Conservation (phyloP, 1,284 basidiomycete genomes). For the Heterobasidion occidentale region DNA sequence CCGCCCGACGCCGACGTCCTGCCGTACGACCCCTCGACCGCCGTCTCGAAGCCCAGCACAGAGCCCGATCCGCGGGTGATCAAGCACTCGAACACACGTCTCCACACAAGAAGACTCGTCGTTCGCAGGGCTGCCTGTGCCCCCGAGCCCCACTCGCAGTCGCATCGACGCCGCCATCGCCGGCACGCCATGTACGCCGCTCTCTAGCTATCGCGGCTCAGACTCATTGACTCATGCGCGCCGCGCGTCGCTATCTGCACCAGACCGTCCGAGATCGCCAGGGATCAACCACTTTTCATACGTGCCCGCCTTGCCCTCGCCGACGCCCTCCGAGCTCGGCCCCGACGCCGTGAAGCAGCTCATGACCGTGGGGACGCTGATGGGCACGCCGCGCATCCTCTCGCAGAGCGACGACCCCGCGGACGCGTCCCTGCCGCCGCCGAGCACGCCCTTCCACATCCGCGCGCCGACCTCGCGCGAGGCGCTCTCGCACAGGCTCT, state of each 20-base stretch:
- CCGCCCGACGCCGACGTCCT: slow-evolving; percentile 80
- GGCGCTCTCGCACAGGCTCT: slow-evolving; percentile 69
- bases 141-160: slow-evolving; percentile 82
- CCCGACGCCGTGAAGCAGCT: slow-evolving; percentile 74
- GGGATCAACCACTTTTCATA: slow-evolving; percentile 56
- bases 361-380: slow-evolving; percentile 90
- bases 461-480: slow-evolving; percentile 68
- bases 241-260: slow-evolving; percentile 4
- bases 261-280: slow-evolving; percentile 55
- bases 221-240: not conserved
- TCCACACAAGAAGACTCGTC: slow-evolving; percentile 45
- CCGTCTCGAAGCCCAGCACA: slow-evolving; percentile 21
- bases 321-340: slow-evolving; percentile 73
- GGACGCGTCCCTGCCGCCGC: slow-evolving; percentile 31
- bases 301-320: slow-evolving; percentile 81
- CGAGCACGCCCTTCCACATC: slow-evolving; percentile 64
- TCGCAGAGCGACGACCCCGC: slow-evolving; percentile 53
- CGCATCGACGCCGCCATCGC: slow-evolving; percentile 84
- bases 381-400: slow-evolving; percentile 79
- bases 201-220: not conserved
- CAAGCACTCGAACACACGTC: slow-evolving; percentile 71
- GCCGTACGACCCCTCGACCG: slow-evolving; percentile 55
- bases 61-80: slow-evolving; percentile 58
- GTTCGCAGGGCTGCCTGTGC: slow-evolving; percentile 41
- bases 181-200: slow-evolving; percentile 62